A percentile compares a stretch with the other conserved stretches of the same genome.
phyloP scores from a whole-genome alignment of 2,329 filamentous ascomycete genomes.

The Dactylella cylindrospora region DNA sequence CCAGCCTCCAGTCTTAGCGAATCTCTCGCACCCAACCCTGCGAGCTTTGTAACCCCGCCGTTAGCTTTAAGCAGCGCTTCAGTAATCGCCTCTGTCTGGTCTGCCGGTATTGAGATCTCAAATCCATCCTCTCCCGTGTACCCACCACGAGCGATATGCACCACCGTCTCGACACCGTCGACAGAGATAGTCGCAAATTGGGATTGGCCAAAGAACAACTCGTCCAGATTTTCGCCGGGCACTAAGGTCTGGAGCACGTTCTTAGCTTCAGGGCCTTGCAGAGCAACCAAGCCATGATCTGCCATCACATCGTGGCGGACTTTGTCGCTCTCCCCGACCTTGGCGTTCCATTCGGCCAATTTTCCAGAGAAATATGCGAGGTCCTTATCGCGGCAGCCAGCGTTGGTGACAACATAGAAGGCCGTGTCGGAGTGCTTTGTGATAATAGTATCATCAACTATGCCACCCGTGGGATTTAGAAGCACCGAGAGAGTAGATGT shows the following conservation, averaged over 20 bases:
- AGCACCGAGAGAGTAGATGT: conserved; percentile 81
- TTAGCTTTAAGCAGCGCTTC: conserved; percentile 66
- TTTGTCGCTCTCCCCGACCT: conserved; percentile 58
- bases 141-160: conserved; percentile 82
- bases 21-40: conserved; percentile 87
- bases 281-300: conserved; percentile 75
- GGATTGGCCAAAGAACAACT: conserved; percentile 79
- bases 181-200: conserved; percentile 62
- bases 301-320: conserved; percentile 71
- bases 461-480: conserved; percentile 81
- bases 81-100: conserved; percentile 66
- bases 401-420: conserved; percentile 96
- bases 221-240: conserved; percentile 60
- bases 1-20: conserved; percentile 91
- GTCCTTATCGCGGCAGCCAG: conserved; percentile 87
- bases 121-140: conserved; percentile 99
- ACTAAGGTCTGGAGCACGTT: conserved; percentile 68
- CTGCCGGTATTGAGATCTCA: conserved; percentile 80
- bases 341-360: conserved; percentile 62
- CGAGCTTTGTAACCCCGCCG: conserved; percentile 67
- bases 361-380: conserved; percentile 72
- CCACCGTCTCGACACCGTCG: conserved; percentile 39
- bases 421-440: conserved; percentile 69
- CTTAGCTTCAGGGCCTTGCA: conserved; percentile 80
- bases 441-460: conserved; percentile 91